Evolutionary conservation across 441 rosid genomes (phyloP).

Genomic region (Capsella rubella): DNA sequence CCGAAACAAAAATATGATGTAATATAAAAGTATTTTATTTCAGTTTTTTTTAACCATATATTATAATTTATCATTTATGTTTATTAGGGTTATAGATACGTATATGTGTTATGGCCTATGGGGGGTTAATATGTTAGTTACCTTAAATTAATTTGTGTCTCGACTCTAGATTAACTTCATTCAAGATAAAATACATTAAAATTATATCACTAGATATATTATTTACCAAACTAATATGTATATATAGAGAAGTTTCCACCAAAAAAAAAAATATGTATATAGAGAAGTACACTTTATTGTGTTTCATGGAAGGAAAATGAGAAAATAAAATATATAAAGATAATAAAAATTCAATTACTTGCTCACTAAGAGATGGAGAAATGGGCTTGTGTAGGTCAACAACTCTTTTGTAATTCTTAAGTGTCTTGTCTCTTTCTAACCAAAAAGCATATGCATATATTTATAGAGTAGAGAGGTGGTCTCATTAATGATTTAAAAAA

Average conservation of each 20-base stretch:
- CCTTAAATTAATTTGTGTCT: too few relatives aligned
- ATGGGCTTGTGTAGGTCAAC: slow-evolving; percentile 33
- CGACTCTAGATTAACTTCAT: too few relatives aligned
- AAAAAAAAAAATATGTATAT: too few relatives aligned
- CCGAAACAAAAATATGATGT: background rate
- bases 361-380: slow-evolving; percentile 46
- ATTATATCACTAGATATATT: too few relatives aligned
- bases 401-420: slow-evolving; percentile 36
- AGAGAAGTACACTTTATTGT: background rate
- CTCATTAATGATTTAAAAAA: slow-evolving; percentile 12
- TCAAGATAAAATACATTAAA: too few relatives aligned
- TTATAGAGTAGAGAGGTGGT: slow-evolving; percentile 33
- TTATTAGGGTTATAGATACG: background rate
- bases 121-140: too few relatives aligned
- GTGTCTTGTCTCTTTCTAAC: slow-evolving; percentile 42
- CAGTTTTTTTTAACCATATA: too few relatives aligned
- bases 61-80: background rate
- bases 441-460: slow-evolving; percentile 30
- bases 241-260: too few relatives aligned
- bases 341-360: slow-evolving; percentile 37
- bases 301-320: background rate
- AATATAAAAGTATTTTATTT: too few relatives aligned
- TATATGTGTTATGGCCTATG: too few relatives aligned
- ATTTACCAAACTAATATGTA: too few relatives aligned
- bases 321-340: background rate